Conservation (phyloP, 1,139 yeast genomes). For the Yamadazyma atmosphaerica region DNA sequence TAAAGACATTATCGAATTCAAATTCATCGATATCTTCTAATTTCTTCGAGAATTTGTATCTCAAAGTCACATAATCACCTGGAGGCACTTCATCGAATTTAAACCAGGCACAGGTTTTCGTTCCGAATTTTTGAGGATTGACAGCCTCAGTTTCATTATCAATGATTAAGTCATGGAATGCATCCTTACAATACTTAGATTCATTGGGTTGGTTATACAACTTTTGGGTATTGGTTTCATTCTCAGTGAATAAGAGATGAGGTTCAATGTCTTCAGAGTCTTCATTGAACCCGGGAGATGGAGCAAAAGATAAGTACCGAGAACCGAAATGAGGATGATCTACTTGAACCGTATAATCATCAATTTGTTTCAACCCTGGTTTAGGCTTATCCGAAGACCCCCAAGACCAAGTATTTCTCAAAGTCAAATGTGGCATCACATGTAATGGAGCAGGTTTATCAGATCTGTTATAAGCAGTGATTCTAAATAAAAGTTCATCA, state of each 20-base stretch:
- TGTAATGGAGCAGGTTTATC: constrained; percentile 85
- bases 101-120: constrained; percentile 70
- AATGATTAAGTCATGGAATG: constrained; percentile 82
- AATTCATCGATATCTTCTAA: constrained; percentile 69
- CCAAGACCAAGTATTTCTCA: constrained; percentile 95
- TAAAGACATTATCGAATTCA: constrained; percentile 71
- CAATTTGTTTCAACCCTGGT: constrained; percentile 52
- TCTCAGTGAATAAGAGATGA: constrained; percentile 76
- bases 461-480: constrained; percentile 89
- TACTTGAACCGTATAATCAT: constrained; percentile 53
- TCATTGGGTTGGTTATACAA: constrained; percentile 66
- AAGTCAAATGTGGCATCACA: constrained; percentile 80
- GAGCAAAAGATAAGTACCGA: constrained; percentile 73
- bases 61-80: constrained; percentile 84
- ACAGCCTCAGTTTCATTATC: constrained; percentile 59
- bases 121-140: constrained; percentile 70
- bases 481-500: constrained; percentile 81
- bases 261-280: constrained; percentile 72
- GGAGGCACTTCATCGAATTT: constrained; percentile 81
- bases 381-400: constrained; percentile 57
- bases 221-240: constrained; percentile 75
- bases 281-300: constrained; percentile 77
- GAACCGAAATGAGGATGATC: constrained; percentile 74
- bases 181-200: constrained; percentile 72
- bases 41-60: constrained; percentile 65